These are phyloP conservation scores for Populus simonii DNA, from an alignment of 345 rosid genomes.

Conservation along the genomic window DNA sequence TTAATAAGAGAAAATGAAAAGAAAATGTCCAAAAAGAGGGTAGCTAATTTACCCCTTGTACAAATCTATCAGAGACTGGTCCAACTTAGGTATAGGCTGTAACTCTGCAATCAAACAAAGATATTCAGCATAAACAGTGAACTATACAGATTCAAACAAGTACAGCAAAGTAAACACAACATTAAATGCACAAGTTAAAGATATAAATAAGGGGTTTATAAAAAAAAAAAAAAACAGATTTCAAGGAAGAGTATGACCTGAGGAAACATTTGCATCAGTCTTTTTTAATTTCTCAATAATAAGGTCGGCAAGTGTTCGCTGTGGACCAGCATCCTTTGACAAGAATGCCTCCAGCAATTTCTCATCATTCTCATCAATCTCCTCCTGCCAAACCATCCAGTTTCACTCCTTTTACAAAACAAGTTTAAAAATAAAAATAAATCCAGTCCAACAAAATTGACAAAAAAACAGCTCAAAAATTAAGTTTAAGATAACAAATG, in stretches of 20 bases:
- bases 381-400: constrained; percentile 43
- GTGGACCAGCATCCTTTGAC: constrained; percentile 60
- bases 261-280: constrained; percentile 47
- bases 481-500: neutral
- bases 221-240: neutral
- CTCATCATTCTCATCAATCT: constrained; percentile 78
- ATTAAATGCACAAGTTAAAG: neutral
- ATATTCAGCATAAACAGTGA: neutral
- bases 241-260: constrained; percentile 39
- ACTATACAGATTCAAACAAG: neutral
- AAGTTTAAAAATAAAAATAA: neutral
- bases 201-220: neutral
- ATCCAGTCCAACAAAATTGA: neutral
- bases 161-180: neutral
- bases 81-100: constrained; percentile 68
- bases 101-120: constrained; percentile 47
- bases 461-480: neutral
- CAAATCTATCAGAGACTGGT: constrained; percentile 54
- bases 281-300: constrained; percentile 67
- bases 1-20: neutral
- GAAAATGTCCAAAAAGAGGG: neutral
- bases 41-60: constrained; percentile 57
- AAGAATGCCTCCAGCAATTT: constrained; percentile 74
- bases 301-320: constrained; percentile 72
- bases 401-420: neutral